phyloP scores from a whole-genome alignment of 257 asterid genomes.

The Petunia secreta region DNA sequence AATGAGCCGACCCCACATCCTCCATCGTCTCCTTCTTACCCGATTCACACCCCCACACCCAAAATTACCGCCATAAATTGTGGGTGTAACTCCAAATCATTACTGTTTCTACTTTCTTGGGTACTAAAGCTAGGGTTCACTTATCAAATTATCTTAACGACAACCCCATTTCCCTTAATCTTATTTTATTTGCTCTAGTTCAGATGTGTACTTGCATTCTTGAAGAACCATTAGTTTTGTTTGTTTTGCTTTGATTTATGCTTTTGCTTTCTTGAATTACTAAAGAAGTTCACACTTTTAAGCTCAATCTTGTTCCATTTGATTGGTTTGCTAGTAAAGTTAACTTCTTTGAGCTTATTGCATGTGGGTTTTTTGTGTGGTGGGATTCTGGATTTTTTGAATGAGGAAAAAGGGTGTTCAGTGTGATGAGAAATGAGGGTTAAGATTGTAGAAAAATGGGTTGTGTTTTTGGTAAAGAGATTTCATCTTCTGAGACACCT shows the following conservation, averaged over 20 bases:
- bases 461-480: conserved; percentile 84
- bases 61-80: conserved; percentile 49
- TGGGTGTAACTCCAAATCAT: conserved; percentile 55
- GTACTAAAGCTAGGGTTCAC: conserved; percentile 56
- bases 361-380: conserved; percentile 24
- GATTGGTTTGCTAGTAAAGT: too few relatives aligned
- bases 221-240: conserved; percentile 15
- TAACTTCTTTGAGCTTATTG: not conserved
- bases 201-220: not conserved
- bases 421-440: conserved; percentile 70
- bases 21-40: too few relatives aligned
- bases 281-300: too few relatives aligned
- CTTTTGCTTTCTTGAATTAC: not conserved
- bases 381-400: conserved; percentile 34
- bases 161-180: conserved; percentile 14
- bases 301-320: too few relatives aligned
- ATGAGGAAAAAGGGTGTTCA: conserved; percentile 44
- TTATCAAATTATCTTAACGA: not conserved
- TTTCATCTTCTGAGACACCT: conserved; percentile 56
- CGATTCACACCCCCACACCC: too few relatives aligned
- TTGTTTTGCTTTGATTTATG: conserved; percentile 31
- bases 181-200: not conserved
- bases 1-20: too few relatives aligned
- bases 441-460: conserved; percentile 75
- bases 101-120: conserved; percentile 61